phyloP scores from a whole-genome alignment of 495 filamentous ascomycete genomes.

The Penicillium alfredii region DNA sequence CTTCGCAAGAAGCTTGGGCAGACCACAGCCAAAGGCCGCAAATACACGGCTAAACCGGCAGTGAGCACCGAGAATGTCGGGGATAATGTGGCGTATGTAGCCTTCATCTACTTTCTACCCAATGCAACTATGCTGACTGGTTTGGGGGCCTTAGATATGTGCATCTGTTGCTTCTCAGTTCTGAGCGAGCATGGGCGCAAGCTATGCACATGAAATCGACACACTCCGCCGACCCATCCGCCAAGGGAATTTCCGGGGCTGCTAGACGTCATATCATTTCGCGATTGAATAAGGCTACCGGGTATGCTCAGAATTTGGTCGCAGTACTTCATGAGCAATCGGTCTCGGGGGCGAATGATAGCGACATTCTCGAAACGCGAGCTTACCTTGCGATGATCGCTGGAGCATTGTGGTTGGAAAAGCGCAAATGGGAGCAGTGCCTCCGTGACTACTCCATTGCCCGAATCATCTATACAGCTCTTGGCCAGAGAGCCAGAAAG shows the following conservation, averaged over 20 bases:
- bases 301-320: conserved; percentile 62
- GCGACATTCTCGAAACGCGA: conserved; percentile 76
- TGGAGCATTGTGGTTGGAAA: conserved; percentile 77
- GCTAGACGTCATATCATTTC: conserved; percentile 84
- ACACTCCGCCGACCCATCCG: conserved; percentile 65
- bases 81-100: conserved; percentile 65
- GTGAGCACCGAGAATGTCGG: conserved; percentile 74
- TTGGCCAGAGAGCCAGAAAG: conserved; percentile 56
- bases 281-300: conserved; percentile 71
- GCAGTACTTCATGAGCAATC: conserved; percentile 53
- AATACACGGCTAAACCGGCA: conserved; percentile 66
- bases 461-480: conserved; percentile 72
- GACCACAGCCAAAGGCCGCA: conserved; percentile 73
- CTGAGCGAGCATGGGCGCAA: conserved; percentile 93
- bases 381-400: conserved; percentile 72
- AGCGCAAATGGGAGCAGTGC: conserved; percentile 76
- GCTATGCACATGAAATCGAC: conserved; percentile 89
- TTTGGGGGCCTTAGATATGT: conserved; percentile 61
- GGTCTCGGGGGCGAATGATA: conserved; percentile 56
- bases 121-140: conserved; percentile 11
- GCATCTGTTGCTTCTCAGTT: conserved; percentile 70
- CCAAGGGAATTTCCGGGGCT: conserved; percentile 68
- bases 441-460: conserved; percentile 68
- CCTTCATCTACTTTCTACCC: conserved; percentile 1
- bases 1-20: conserved; percentile 78